These are phyloP conservation scores for Lithocarpus polystachyus DNA, from an alignment of 306 rosid species.

Conservation along the genomic window DNA sequence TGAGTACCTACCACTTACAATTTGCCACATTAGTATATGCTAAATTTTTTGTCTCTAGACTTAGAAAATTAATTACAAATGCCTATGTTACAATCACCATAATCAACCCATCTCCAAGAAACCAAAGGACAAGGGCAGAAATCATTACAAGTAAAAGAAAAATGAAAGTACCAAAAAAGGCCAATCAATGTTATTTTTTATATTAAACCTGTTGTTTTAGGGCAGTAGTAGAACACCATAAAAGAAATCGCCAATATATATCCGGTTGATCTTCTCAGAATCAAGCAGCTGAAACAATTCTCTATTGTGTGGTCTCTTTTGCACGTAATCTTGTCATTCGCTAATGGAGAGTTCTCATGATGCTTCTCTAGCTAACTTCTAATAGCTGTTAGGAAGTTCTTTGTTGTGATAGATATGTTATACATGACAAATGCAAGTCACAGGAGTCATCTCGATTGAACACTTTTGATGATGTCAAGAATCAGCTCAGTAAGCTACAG, in stretches of 20 bases:
- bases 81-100: constrained; percentile 28
- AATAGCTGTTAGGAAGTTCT: constrained; percentile 78
- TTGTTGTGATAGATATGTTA: constrained; percentile 73
- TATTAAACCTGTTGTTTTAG: constrained; percentile 54
- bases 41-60: too few species aligned
- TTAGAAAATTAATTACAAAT: constrained; percentile 33
- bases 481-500: too few species aligned
- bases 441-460: background rate
- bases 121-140: background rate
- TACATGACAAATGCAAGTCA: constrained; percentile 21
- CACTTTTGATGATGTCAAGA: too few species aligned
- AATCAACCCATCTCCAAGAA: constrained; percentile 24
- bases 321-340: constrained; percentile 60
- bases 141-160: too few species aligned
- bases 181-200: constrained; percentile 6
- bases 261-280: constrained; percentile 60
- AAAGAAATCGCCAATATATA: constrained; percentile 92
- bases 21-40: background rate
- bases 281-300: constrained; percentile 76
- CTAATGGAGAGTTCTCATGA: constrained; percentile 36
- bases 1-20: too few species aligned
- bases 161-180: background rate
- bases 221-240: constrained; percentile 96
- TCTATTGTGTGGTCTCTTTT: constrained; percentile 55
- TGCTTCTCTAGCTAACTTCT: constrained; percentile 61